These are phyloP conservation scores for Haberlea rhodopensis DNA, from an alignment of 257 asterid species.

Conservation along the genomic window DNA sequence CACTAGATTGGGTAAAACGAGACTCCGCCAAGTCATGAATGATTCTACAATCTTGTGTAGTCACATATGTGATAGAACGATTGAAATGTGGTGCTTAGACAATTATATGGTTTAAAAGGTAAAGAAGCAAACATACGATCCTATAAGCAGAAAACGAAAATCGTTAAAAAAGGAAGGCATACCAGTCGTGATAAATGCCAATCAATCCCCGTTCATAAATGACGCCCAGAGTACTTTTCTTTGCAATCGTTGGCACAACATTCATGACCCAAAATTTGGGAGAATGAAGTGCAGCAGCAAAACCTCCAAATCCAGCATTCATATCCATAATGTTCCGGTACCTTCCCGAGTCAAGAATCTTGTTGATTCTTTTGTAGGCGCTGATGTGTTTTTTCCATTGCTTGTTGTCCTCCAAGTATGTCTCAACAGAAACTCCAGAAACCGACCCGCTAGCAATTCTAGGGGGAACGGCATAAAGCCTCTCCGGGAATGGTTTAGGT, in stretches of 20 bases:
- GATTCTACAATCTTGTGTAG: neutral
- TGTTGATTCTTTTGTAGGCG: slow-evolving; percentile 74
- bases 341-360: slow-evolving; percentile 82
- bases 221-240: slow-evolving; percentile 80
- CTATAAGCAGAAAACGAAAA: slow-evolving; percentile 2
- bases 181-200: slow-evolving; percentile 96
- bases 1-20: neutral
- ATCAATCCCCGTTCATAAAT: slow-evolving; percentile 80
- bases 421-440: slow-evolving; percentile 67
- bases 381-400: slow-evolving; percentile 85
- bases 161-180: slow-evolving; percentile 22
- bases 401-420: slow-evolving; percentile 64
- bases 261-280: slow-evolving; percentile 96
- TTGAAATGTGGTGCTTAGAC: neutral
- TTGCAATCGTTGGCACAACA: slow-evolving; percentile 81
- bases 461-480: slow-evolving; percentile 80
- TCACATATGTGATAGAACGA: neutral
- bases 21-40: neutral
- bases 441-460: slow-evolving; percentile 76
- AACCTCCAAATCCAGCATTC: slow-evolving; percentile 95
- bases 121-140: neutral
- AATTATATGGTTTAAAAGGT: neutral
- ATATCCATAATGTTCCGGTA: slow-evolving; percentile 97
- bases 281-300: slow-evolving; percentile 80
- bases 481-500: slow-evolving; percentile 81